A percentile compares a stretch with the other conserved stretches of the same genome.
Conservation (phyloP, 2,329 filamentous ascomycete species). For the Thelonectria rubi region DNA sequence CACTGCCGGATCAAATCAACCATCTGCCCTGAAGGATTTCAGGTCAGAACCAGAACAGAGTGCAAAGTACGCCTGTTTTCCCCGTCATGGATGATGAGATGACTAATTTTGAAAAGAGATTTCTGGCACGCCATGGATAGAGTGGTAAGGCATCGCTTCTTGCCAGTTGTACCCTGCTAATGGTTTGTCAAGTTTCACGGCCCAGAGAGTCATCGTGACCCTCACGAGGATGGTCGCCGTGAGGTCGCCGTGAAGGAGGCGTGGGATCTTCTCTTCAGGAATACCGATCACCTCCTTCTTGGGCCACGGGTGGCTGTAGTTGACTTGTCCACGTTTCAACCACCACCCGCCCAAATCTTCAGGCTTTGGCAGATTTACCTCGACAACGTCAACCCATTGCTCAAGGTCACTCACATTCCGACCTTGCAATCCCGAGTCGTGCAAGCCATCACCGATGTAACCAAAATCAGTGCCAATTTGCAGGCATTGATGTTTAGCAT, state of each 20-base stretch:
- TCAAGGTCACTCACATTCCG: constrained; percentile 67
- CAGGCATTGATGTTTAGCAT: constrained; percentile 67
- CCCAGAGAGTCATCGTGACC: not conserved
- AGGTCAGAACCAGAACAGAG: not conserved
- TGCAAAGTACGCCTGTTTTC: constrained; percentile 2
- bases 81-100: too few species aligned
- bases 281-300: constrained; percentile 61
- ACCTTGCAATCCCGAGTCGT: constrained; percentile 62
- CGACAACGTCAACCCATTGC: constrained; percentile 65
- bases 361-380: constrained; percentile 66
- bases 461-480: constrained; percentile 50
- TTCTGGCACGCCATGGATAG: constrained; percentile 10
- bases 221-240: not conserved
- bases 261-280: constrained; percentile 51
- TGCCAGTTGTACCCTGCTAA: not conserved
- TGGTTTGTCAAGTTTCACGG: not conserved
- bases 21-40: not conserved
- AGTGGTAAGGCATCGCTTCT: not conserved
- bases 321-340: constrained; percentile 62
- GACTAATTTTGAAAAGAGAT: not conserved
- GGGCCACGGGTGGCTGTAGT: constrained; percentile 51
- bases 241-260: constrained; percentile 26
- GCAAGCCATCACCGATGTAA: constrained; percentile 55
- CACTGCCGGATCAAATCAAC: not conserved
- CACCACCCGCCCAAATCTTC: constrained; percentile 55